Conservation (phyloP, 2,329 filamentous ascomycete species). For the Rutstroemia sp. region DNA sequence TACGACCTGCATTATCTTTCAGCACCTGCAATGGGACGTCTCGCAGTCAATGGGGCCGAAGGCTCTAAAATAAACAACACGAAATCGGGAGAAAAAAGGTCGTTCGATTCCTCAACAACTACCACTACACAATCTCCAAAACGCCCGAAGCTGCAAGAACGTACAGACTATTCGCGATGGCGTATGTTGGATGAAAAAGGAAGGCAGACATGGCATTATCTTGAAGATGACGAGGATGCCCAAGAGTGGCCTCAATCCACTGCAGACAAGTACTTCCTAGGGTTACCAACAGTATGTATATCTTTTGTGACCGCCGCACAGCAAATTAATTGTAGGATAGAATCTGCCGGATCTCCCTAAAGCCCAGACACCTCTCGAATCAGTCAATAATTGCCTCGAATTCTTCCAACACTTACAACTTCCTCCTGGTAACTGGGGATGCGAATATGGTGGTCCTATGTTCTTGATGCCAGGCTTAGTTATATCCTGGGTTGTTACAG, state of each 20-base stretch:
- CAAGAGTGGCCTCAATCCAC: conserved; percentile 76
- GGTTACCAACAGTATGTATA: conserved; percentile 62
- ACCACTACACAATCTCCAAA: conserved; percentile 28
- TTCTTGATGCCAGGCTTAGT: conserved; percentile 85
- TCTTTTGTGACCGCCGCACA: conserved; percentile 1
- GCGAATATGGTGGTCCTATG: conserved; percentile 97
- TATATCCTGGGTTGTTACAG: conserved; percentile 80
- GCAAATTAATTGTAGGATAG: conserved; percentile 38
- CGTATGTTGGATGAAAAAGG: conserved; percentile 75
- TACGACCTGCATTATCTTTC: not conserved
- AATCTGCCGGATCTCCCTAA: conserved; percentile 63
- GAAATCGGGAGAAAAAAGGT: conserved; percentile 17
- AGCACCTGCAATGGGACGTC: not conserved
- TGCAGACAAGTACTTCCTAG: conserved; percentile 86
- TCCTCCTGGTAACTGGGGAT: conserved; percentile 86
- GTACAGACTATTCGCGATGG: conserved; percentile 79
- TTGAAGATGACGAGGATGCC: conserved; percentile 62
- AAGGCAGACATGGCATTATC: conserved; percentile 89
- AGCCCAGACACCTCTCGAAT: conserved; percentile 65
- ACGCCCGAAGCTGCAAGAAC: conserved; percentile 41
- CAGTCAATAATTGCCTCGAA: conserved; percentile 72
- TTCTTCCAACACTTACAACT: conserved; percentile 91
- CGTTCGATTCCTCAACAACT: conserved; percentile 12
- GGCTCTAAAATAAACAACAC: not conserved
- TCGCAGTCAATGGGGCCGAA: not conserved